A percentile compares a stretch with the other conserved stretches of the same genome.
Conservation (phyloP, 2,329 filamentous ascomycete genomes). For the Colletotrichum sp. region DNA sequence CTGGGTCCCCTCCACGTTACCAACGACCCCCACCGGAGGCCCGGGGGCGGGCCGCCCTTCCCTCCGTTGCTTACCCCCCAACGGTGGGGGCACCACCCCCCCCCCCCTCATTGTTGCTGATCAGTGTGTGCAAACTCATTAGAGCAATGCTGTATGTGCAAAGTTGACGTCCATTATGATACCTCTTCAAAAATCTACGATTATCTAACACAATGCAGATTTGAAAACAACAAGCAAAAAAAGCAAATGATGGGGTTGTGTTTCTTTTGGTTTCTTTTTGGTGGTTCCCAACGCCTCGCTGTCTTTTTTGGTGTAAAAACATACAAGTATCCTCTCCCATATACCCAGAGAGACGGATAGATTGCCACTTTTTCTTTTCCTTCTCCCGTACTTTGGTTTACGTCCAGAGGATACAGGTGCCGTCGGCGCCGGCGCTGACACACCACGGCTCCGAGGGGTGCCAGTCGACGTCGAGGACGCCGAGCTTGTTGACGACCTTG, state of each 20-base stretch:
- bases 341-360: not conserved
- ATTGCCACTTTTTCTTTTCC: not conserved
- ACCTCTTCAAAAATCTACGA: not conserved
- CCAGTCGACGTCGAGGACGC: constrained; percentile 95
- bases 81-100: too few relatives aligned
- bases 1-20: too few relatives aligned
- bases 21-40: too few relatives aligned
- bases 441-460: constrained; percentile 94
- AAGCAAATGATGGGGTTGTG: not conserved
- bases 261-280: constrained; percentile 8
- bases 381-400: constrained; percentile 34
- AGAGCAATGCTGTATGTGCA: not conserved
- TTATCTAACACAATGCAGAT: not conserved
- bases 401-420: constrained; percentile 89
- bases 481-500: constrained; percentile 82
- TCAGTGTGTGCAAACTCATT: not conserved
- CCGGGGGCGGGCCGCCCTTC: too few relatives aligned
- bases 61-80: too few relatives aligned
- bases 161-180: constrained; percentile 11
- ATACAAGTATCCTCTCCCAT: constrained; percentile 6
- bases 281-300: constrained; percentile 22
- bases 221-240: not conserved
- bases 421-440: constrained; percentile 92
- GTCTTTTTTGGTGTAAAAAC: constrained; percentile 13
- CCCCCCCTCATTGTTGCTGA: too few relatives aligned